phyloP scores from a whole-genome alignment of 495 filamentous ascomycete species.

The Tuber magnatum region DNA sequence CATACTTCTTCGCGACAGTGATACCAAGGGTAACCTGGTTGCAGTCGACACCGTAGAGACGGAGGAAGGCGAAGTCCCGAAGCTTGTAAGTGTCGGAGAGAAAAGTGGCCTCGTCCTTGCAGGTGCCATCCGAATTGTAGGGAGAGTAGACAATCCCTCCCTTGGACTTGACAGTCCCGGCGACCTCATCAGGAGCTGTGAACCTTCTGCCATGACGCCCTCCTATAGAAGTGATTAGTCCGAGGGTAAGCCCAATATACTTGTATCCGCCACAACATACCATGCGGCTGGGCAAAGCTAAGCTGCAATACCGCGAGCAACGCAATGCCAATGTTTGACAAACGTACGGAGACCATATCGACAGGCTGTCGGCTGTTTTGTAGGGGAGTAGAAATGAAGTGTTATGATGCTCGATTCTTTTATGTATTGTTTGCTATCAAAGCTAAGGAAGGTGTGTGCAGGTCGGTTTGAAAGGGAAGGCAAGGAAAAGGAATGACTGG shows the following conservation, averaged over 20 bases:
- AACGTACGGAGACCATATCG: constrained; percentile 20
- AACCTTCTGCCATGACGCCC: constrained; percentile 21
- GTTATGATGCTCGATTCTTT: not conserved
- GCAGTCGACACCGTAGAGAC: constrained; percentile 78
- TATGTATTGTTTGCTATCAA: not conserved
- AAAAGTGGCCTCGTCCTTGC: constrained; percentile 60
- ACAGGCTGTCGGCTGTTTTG: not conserved
- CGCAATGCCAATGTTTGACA: constrained; percentile 19
- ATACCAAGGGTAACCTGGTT: constrained; percentile 58
- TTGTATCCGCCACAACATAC: constrained; percentile 36
- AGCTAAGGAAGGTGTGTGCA: constrained; percentile 1
- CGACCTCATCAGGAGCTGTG: constrained; percentile 40
- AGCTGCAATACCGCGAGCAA: constrained; percentile 37
- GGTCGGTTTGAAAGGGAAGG: not conserved
- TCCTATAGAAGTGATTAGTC: constrained; percentile 6
- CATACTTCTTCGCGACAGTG: constrained; percentile 51
- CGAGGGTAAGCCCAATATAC: constrained; percentile 5
- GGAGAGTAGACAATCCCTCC: constrained; percentile 67
- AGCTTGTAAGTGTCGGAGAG: constrained; percentile 53
- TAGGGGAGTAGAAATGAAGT: not conserved
- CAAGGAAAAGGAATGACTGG: not conserved
- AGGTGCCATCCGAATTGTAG: constrained; percentile 58
- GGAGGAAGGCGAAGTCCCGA: constrained; percentile 54
- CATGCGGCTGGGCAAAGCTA: constrained; percentile 45
- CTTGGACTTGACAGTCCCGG: constrained; percentile 25